A percentile compares a stretch with the other conserved stretches of the same genome.
Evolutionary conservation across 106 monocot genomes (phyloP).

Genomic region (Acorus calamus): DNA sequence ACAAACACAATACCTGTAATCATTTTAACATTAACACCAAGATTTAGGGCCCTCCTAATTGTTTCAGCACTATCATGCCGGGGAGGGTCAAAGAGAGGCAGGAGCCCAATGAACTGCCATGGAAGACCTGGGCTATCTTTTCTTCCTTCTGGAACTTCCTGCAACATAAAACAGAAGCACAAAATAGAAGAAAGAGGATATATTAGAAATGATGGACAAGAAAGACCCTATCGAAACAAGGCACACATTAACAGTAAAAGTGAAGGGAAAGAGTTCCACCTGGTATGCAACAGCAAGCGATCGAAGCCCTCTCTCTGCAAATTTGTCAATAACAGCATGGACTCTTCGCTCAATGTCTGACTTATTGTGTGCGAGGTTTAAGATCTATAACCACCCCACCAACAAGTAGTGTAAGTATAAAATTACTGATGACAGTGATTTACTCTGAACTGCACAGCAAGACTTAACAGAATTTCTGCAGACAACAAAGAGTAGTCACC

Average conservation of each 20-base stretch:
- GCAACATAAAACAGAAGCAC: slow-evolving; percentile 7
- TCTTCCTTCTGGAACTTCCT: slow-evolving; percentile 83
- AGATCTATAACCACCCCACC: slow-evolving; percentile 37
- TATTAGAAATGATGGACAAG: not conserved
- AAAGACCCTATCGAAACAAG: not conserved
- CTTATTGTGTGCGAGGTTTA: slow-evolving; percentile 88
- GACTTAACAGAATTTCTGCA: too few relatives aligned
- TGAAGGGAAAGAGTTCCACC: slow-evolving; percentile 18
- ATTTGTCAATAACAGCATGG: slow-evolving; percentile 92
- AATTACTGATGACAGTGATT: not conserved
- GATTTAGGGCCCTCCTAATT: slow-evolving; percentile 80
- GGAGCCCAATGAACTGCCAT: slow-evolving; percentile 79
- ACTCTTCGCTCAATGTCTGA: slow-evolving; percentile 90
- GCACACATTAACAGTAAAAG: not conserved
- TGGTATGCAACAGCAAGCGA: slow-evolving; percentile 93
- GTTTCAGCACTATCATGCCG: slow-evolving; percentile 97
- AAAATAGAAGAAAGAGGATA: not conserved
- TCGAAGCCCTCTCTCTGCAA: slow-evolving; percentile 91
- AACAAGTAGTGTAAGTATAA: not conserved
- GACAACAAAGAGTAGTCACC: slow-evolving; percentile 13
- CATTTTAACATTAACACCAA: slow-evolving; percentile 96
- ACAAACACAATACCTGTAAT: slow-evolving; percentile 51
- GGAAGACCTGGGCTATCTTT: slow-evolving; percentile 78
- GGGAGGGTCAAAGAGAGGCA: slow-evolving; percentile 93
- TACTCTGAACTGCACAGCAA: too few relatives aligned